Base-by-base conservation (phyloP, 805 yeast genomes). In the Yarrowia sp. region DNA sequence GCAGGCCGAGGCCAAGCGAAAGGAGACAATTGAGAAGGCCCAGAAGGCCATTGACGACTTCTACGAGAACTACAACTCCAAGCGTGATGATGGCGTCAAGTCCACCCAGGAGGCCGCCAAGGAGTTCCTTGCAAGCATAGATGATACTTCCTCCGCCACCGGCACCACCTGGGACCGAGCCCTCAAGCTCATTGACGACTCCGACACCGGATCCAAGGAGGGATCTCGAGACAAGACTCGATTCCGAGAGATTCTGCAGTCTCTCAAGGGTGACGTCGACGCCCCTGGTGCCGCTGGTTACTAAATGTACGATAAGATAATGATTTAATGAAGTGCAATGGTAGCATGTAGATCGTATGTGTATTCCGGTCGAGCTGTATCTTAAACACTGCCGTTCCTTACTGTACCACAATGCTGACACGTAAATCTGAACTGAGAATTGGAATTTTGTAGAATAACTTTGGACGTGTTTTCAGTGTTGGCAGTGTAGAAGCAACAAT, bases 41-140 rank as follows among this genome's bases (percentile, higher is more conserved):
- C 83, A 84, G 70, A 84, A 85, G 72, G 85, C 90, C 61, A 84
- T 91, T 70, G 97, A 93, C 72, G 96, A 88, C 66, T 93, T 93
- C 74, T 93, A 93, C 74, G 96, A 90, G 68, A 86, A 86, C 71
- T 93, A 93, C 79, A 91, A 90, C 76, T 78, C 80, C 71, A 92
- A 92, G 77, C 87, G 85, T 74, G 93, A 90, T 60, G 81, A 81
- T 66, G 82, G 84, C 58, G 76, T 85, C 62, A 85, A 82, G 64
- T 80, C 81, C 63, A 86, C 88, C 12, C 78, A 80, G 71, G 77
- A 78, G 58, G 94, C 87, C 67, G 89, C 90, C 68, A 84, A 82
- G 66, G 83, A 82, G 64, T 91, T 87, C 71, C 72, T 88, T 65
- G 83, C 80, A 62, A 84, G 87, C 69, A 85, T 94, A 72, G 97